phyloP scores from a whole-genome alignment of 2,329 filamentous ascomycete genomes.

The Ramichloridium luteum region DNA sequence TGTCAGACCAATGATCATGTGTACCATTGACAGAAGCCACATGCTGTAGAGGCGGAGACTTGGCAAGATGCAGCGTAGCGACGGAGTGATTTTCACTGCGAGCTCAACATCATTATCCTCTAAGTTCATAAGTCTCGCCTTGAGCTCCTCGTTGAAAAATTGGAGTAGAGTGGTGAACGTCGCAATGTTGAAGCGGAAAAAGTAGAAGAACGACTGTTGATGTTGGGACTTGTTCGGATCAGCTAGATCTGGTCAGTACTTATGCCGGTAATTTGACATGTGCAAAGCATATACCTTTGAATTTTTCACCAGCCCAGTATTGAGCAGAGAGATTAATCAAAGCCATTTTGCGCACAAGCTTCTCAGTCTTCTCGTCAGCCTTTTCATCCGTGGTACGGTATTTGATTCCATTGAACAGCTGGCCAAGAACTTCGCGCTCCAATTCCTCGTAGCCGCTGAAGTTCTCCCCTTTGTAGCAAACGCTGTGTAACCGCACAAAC shows the following conservation, averaged over 20 bases:
- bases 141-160: slow-evolving; percentile 57
- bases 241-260: neutral
- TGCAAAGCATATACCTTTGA: slow-evolving; percentile 45
- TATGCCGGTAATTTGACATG: slow-evolving; percentile 1
- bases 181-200: slow-evolving; percentile 65
- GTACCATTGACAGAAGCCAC: slow-evolving; percentile 49
- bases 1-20: slow-evolving; percentile 41
- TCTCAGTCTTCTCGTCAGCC: slow-evolving; percentile 31
- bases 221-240: slow-evolving; percentile 17
- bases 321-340: slow-evolving; percentile 80
- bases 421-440: slow-evolving; percentile 72
- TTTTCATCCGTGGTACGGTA: slow-evolving; percentile 45
- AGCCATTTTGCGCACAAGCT: slow-evolving; percentile 60
- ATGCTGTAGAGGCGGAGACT: slow-evolving; percentile 55
- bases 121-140: slow-evolving; percentile 29
- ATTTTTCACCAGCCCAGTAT: slow-evolving; percentile 52
- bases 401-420: slow-evolving; percentile 61
- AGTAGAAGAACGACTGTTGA: slow-evolving; percentile 42
- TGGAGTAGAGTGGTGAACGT: slow-evolving; percentile 63
- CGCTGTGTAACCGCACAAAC: slow-evolving; percentile 77
- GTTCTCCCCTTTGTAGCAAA: slow-evolving; percentile 64
- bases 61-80: slow-evolving; percentile 44
- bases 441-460: slow-evolving; percentile 68
- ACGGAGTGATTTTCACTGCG: slow-evolving; percentile 12
- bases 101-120: slow-evolving; percentile 37